Evolutionary conservation across 2,329 filamentous ascomycete genomes (phyloP), one percentile per base, ranked within the genome.

Genomic region (Calonectria montana): DNA sequence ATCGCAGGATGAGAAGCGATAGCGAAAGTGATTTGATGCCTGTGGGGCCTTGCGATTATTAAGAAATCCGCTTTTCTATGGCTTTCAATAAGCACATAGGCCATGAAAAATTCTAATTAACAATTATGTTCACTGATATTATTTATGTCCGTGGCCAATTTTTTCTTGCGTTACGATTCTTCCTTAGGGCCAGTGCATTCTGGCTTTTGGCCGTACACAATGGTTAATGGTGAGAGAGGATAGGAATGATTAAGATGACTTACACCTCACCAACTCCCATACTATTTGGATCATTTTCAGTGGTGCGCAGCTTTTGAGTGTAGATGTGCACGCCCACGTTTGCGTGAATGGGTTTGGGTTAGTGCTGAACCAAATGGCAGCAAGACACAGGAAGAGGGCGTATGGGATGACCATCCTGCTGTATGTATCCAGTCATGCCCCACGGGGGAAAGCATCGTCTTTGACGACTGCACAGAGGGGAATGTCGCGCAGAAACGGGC

Each of bases 291-390:
- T 65, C 37, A 2, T 48, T 61, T 9, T 65, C 48, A 2, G 39
- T 45, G 31, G 37, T 9, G 1, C 67, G 67, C 67, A 69, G 65
- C 61, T 69, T 64, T n/a, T 5, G 53, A 59, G 31, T 59, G 31
- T 31, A 39, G 43, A 12, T 47, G n/a, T 3, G 43, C 21, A 5
- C 10, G 43, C 31, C 10, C 31, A 10, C 31, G 10, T 8, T 10
- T 3, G 31, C 31, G 31, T 12, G 31, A 35, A 35, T 35, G 31
- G 31, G 31, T 7, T 12, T 12, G 43, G 43, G 43, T 21, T 16
- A 47, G n/a, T 47, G 43, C 43, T 47, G 23, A 47, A 23, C n/a
- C 9, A 25, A 13, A 35, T 1, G 43, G 43, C 21, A 47, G 43
- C 43, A 47, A 21, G 43, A 47, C n/a, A 47, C 2, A 21, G 43